A percentile compares a stretch with the other conserved stretches of the same genome.
Conservation (phyloP, 331 rosid genomes). For the Malus hybrid region DNA sequence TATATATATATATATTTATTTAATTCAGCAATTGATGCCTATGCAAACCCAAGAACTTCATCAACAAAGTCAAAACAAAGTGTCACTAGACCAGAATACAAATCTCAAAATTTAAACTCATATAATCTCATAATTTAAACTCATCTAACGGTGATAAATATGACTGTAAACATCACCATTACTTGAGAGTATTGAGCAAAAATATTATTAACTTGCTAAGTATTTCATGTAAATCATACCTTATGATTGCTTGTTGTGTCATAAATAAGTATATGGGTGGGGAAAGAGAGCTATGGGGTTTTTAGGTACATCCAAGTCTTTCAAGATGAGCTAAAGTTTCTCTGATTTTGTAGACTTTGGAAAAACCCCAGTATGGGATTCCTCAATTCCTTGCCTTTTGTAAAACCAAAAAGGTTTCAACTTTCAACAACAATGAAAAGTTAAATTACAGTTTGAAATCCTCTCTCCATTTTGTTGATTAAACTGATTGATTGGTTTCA, state of each 20-base stretch:
- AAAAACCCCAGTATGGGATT: slow-evolving; percentile 30
- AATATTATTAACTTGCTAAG: not conserved
- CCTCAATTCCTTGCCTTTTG: slow-evolving; percentile 43
- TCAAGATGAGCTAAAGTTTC: slow-evolving; percentile 27
- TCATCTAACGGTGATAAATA: no score
- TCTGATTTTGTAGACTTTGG: slow-evolving; percentile 41
- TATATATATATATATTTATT: no score
- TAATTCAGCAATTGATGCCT: no score
- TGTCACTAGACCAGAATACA: no score
- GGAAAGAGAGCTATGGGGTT: not conserved
- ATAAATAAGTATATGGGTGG: not conserved
- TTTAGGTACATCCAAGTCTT: not conserved
- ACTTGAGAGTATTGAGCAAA: no score
- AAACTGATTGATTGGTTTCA: not conserved
- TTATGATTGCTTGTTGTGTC: not conserved
- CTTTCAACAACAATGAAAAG: slow-evolving; percentile 1
- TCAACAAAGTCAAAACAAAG: no score
- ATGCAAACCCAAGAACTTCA: no score
- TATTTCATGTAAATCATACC: no score
- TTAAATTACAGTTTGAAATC: slow-evolving; percentile 12
- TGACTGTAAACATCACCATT: no score
- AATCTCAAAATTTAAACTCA: no score
- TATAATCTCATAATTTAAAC: no score
- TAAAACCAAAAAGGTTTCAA: slow-evolving; percentile 28
- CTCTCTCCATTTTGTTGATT: no score